A percentile compares a stretch with the other conserved stretches of the same genome.
Conservation (phyloP, 2,329 filamentous ascomycete species). For the Diaporthe australafricana region DNA sequence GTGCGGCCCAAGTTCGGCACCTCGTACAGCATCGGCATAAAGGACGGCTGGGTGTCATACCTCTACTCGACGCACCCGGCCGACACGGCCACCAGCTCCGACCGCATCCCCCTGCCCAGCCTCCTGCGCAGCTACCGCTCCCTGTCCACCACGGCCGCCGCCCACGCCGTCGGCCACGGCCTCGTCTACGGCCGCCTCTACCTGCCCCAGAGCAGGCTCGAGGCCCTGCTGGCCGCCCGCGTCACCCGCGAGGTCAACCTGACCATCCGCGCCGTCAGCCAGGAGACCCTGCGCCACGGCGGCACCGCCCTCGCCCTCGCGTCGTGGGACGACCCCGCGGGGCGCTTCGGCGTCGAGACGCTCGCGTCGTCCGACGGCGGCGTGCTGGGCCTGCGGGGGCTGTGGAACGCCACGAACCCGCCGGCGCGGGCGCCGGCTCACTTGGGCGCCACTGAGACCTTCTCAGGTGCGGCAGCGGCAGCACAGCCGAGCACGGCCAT, state of each 20-base stretch:
- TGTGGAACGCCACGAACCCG: constrained; percentile 75
- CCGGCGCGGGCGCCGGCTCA: constrained; percentile 40
- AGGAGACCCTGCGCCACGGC: constrained; percentile 77
- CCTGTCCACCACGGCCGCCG: constrained; percentile 60
- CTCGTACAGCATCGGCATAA: constrained; percentile 90
- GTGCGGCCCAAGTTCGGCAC: constrained; percentile 94
- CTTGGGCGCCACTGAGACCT: constrained; percentile 38
- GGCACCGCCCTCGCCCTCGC: constrained; percentile 79
- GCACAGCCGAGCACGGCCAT: constrained; percentile 34
- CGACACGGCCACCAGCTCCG: constrained; percentile 74
- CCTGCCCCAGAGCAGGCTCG: constrained; percentile 85
- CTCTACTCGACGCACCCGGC: constrained; percentile 89
- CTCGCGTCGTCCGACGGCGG: constrained; percentile 94
- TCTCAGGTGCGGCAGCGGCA: constrained; percentile 21
- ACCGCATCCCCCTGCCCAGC: constrained; percentile 79
- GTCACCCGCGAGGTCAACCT: constrained; percentile 83
- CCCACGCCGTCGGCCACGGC: constrained; percentile 50
- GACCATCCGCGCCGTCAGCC: constrained; percentile 82
- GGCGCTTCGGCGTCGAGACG: constrained; percentile 87
- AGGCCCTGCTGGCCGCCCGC: constrained; percentile 85
- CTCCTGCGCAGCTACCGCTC: constrained; percentile 87
- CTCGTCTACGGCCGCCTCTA: constrained; percentile 83
- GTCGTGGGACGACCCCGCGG: constrained; percentile 80
- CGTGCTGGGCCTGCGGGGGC: constrained; percentile 84
- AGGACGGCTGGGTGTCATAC: constrained; percentile 97